Evolutionary conservation across 2,329 filamentous ascomycete species (phyloP).

Genomic region (Karstenula rhodostoma): DNA sequence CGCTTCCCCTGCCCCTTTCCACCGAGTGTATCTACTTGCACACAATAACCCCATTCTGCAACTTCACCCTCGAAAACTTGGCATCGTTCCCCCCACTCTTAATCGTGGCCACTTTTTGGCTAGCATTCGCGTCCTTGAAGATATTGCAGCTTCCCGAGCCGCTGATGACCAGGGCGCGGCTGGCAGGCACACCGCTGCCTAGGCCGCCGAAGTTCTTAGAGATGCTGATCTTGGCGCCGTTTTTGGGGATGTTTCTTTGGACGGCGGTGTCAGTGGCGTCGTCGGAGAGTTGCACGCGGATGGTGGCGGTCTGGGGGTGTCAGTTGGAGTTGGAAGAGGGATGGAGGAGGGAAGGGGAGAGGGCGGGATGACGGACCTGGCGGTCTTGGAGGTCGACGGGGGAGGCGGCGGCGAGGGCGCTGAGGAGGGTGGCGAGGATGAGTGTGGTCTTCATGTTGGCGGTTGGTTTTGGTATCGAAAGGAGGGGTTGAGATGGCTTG

Average conservation of each 20-base stretch:
- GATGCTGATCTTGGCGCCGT: slow-evolving; percentile 14
- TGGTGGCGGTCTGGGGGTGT: slow-evolving; percentile 4
- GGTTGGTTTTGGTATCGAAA: neutral
- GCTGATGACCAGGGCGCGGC: slow-evolving; percentile 17
- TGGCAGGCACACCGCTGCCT: slow-evolving; percentile 15
- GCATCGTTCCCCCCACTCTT: slow-evolving; percentile 14
- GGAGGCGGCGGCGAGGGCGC: slow-evolving; percentile 19
- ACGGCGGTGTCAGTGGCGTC: slow-evolving; percentile 24
- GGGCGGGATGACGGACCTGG: neutral
- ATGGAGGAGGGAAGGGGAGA: neutral
- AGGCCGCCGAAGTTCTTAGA: slow-evolving; percentile 13
- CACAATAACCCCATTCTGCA: slow-evolving; percentile 24
- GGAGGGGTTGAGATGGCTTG: neutral
- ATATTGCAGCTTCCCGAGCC: slow-evolving; percentile 19
- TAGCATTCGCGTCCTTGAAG: slow-evolving; percentile 19
- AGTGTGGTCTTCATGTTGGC: slow-evolving; percentile 24
- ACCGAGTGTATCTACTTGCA: slow-evolving; percentile 11
- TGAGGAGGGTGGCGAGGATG: slow-evolving; percentile 25
- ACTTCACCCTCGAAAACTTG: slow-evolving; percentile 11
- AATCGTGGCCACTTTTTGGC: slow-evolving; percentile 18
- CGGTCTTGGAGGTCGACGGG: slow-evolving; percentile 11
- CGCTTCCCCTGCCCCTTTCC: neutral
- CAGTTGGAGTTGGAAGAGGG: slow-evolving; percentile 1
- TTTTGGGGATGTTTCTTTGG: slow-evolving; percentile 21
- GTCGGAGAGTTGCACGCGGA: slow-evolving; percentile 24